Percentiles rank a stretch among this genome's conserved stretches.
Conservation (phyloP, 169 alveolate genomes). For the Sarcocystis neurona region DNA sequence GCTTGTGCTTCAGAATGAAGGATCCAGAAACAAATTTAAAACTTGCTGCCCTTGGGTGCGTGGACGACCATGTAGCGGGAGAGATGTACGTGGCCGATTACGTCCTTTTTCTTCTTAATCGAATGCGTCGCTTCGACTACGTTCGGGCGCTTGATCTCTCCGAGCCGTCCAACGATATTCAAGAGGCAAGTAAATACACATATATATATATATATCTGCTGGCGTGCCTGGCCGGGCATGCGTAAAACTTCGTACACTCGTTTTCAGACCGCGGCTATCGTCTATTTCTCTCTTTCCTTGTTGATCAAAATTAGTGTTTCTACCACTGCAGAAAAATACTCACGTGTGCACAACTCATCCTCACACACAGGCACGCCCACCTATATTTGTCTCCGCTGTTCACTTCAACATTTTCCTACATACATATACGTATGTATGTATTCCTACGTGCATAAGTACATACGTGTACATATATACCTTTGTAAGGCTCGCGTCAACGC, state of each 20-base stretch:
- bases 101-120: slow-evolving; percentile 74
- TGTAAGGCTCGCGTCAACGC: too few relatives aligned
- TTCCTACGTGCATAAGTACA: too few relatives aligned
- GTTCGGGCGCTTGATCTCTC: slow-evolving; percentile 74
- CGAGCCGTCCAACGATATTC: slow-evolving; percentile 79
- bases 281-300: not conserved
- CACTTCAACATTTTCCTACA: too few relatives aligned
- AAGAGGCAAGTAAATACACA: slow-evolving; percentile 17
- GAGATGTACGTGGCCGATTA: slow-evolving; percentile 78
- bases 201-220: not conserved
- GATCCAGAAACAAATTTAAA: slow-evolving; percentile 5
- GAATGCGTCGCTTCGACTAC: slow-evolving; percentile 69
- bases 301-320: not conserved
- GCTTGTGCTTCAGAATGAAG: slow-evolving; percentile 23
- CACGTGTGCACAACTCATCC: not conserved
- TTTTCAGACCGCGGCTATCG: not conserved
- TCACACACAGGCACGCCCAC: not conserved
- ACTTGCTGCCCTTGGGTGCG: slow-evolving; percentile 31
- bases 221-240: not conserved
- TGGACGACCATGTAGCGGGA: slow-evolving; percentile 19
- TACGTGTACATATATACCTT: too few relatives aligned
- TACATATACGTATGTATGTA: too few relatives aligned
- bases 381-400: too few relatives aligned
- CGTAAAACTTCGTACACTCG: not conserved
- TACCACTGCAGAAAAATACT: not conserved